Conservation (phyloP, 208 protist species). For the Acanthamoeba quina region DNA sequence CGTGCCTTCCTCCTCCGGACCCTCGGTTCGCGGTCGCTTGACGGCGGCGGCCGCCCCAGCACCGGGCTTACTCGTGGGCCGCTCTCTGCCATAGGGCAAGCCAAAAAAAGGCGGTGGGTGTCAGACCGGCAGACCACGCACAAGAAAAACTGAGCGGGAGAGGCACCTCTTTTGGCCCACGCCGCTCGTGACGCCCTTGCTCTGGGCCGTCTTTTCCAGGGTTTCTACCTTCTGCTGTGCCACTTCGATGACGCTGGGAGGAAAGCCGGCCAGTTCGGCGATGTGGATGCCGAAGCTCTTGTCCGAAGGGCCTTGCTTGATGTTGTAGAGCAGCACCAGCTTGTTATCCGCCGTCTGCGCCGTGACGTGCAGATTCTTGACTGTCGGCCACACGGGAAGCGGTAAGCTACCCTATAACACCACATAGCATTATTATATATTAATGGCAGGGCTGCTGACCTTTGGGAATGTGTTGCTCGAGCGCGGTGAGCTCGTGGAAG, state of each 20-base stretch:
- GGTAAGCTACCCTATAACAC: background rate
- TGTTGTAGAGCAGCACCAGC: constrained; percentile 76
- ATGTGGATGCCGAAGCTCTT: constrained; percentile 94
- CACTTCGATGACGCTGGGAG: constrained; percentile 82
- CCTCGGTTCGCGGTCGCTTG: background rate
- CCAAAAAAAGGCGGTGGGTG: background rate
- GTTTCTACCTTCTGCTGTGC: constrained; percentile 11
- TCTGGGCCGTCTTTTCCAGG: constrained; percentile 28
- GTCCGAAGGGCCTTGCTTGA: constrained; percentile 85
- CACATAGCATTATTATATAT: background rate
- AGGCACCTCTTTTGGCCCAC: constrained; percentile 30
- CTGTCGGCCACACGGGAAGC: background rate
- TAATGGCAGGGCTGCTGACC: background rate
- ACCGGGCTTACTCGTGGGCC: background rate
- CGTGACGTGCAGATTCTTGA: constrained; percentile 93
- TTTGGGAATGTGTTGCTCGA: constrained; percentile 81
- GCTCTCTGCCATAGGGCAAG: background rate
- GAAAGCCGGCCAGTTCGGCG: constrained; percentile 92
- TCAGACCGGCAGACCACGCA: background rate
- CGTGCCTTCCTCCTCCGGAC: background rate
- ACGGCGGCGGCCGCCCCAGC: background rate
- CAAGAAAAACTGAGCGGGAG: background rate
- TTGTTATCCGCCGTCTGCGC: constrained; percentile 82
- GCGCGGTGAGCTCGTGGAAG: constrained; percentile 99
- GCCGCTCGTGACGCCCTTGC: background rate